These are phyloP conservation scores for Waltergamsia citrina DNA, from an alignment of 2,329 filamentous ascomycete genomes.

Conservation along the genomic window DNA sequence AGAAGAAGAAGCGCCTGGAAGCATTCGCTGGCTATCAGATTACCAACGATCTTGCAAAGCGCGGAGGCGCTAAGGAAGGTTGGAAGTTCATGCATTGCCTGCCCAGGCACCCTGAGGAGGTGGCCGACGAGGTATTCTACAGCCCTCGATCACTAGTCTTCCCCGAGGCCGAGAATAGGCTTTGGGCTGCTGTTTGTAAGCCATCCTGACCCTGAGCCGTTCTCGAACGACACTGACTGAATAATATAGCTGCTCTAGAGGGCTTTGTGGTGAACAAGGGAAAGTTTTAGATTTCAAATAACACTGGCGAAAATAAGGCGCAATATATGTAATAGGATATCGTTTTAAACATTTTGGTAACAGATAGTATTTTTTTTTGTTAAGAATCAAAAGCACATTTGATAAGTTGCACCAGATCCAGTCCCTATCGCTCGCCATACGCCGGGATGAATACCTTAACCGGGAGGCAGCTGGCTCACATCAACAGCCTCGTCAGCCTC, in stretches of 20 bases:
- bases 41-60: conserved; percentile 72
- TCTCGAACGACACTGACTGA: background rate
- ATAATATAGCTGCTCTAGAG: conserved; percentile 58
- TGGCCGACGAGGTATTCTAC: conserved; percentile 92
- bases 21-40: conserved; percentile 89
- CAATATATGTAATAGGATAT: no score
- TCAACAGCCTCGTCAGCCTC: conserved; percentile 94
- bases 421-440: background rate
- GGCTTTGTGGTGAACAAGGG: conserved; percentile 94
- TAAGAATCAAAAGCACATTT: background rate
- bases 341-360: no score
- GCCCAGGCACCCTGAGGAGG: conserved; percentile 85
- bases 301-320: background rate
- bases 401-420: background rate
- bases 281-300: conserved; percentile 39
- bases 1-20: conserved; percentile 65
- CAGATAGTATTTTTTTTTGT: background rate
- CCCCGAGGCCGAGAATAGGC: conserved; percentile 84
- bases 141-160: conserved; percentile 79
- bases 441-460: conserved; percentile 37
- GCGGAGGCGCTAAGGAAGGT: conserved; percentile 73
- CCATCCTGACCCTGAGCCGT: conserved; percentile 10
- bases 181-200: conserved; percentile 79
- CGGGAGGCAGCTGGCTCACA: conserved; percentile 84
- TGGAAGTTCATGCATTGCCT: conserved; percentile 99